Base-by-base conservation (phyloP, 106 monocot species). In the Chionographis japonica region DNA sequence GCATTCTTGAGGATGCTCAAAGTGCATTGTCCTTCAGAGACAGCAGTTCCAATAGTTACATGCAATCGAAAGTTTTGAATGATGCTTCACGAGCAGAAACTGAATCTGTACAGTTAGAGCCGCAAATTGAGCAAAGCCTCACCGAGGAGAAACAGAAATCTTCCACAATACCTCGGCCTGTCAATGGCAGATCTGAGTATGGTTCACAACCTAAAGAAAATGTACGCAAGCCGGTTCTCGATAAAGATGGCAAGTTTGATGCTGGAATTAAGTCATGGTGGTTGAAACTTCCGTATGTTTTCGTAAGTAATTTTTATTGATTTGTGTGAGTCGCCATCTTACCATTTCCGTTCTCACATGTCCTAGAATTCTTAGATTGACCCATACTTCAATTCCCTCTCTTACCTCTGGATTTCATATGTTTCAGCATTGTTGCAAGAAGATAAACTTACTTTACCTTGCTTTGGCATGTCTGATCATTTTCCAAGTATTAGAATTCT, bases 211-310 rank as follows among this genome's bases (percentile, higher is more conserved):
- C 7, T 61, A 61, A 52, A 60, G 37, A 51, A 71, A 7, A 37
- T 12, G 43, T 58, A 39, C 2, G 35, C 37, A 61, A 37, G 52
- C 50, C 66, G 6, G 41, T 43, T 60, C 52, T 36, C 8, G 52
- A 51, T 38, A 51, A 63, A 74, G 54, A 46, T 9, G 59, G 6
- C n/a, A 15, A 55, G 40, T 13, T 18, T 69, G 19, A 42, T 50
- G 15, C 20, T 50, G 41, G 16, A 35, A 37, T 69, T 15, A 73
- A 66, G 7, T 58, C 58, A 14, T 90, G 90, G 90, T 90, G 89
- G 89, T 58, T 74, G 51, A 76, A 74, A 54, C 85, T 90, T 41
- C 80, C 79, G 51, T 83, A 69, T 73, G 83, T 90, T 15, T 15
- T 83, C 15, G 90, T 90, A 82, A 59, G 82, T 40, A 46, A 40